phyloP scores from a whole-genome alignment of 257 asterid species.

The Gentiana macrophylla region DNA sequence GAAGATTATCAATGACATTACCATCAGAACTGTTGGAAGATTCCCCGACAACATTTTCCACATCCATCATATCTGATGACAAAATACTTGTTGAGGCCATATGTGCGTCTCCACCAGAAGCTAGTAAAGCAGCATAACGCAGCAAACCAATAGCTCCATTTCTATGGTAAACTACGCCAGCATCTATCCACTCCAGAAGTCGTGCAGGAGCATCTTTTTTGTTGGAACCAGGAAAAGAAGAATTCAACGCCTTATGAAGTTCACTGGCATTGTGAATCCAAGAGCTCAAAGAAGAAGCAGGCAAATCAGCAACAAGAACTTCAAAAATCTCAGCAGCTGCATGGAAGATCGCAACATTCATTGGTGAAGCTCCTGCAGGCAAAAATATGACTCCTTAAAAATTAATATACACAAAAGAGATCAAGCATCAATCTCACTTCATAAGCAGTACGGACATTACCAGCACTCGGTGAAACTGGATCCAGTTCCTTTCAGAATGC shows the following conservation, averaged over 20 bases:
- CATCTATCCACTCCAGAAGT: slow-evolving; percentile 96
- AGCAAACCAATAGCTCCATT: slow-evolving; percentile 72
- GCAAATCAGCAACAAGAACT: slow-evolving; percentile 77
- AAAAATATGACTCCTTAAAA: slow-evolving; percentile 8
- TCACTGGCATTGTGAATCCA: slow-evolving; percentile 75
- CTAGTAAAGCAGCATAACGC: slow-evolving; percentile 69
- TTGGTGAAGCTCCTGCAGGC: slow-evolving; percentile 60
- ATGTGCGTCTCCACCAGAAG: slow-evolving; percentile 93
- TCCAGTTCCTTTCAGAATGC: slow-evolving; percentile 69
- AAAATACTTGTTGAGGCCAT: slow-evolving; percentile 81
- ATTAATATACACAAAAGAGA: slow-evolving; percentile 3
- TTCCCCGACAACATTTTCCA: slow-evolving; percentile 80
- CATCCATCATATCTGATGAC: slow-evolving; percentile 92
- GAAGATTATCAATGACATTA: slow-evolving; percentile 66
- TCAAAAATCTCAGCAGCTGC: slow-evolving; percentile 88
- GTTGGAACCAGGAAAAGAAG: slow-evolving; percentile 70
- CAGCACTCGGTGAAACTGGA: slow-evolving; percentile 44
- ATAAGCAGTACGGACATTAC: slow-evolving; percentile 24
- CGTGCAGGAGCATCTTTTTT: slow-evolving; percentile 93
- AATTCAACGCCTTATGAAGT: slow-evolving; percentile 48
- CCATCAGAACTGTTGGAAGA: slow-evolving; percentile 68
- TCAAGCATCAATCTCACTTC: slow-evolving; percentile 10
- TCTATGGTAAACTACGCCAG: slow-evolving; percentile 88
- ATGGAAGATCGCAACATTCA: slow-evolving; percentile 73
- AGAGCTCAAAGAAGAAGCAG: slow-evolving; percentile 71